These are phyloP conservation scores for Ophiobolus disseminans DNA, from an alignment of 2,329 filamentous ascomycete genomes.

Conservation along the genomic window DNA sequence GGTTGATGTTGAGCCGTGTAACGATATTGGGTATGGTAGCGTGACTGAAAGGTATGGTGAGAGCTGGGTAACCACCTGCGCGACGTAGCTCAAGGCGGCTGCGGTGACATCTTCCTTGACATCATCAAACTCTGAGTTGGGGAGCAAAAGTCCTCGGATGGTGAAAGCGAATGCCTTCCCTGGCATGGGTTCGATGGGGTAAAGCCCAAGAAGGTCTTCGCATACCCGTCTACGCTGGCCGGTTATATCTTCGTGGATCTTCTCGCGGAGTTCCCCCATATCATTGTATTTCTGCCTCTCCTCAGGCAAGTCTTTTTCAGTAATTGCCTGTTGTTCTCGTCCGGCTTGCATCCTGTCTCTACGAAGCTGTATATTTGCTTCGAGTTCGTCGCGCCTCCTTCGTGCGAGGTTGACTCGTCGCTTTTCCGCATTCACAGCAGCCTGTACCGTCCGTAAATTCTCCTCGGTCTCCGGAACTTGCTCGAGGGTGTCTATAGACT, in stretches of 20 bases:
- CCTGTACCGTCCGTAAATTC: constrained; percentile 53
- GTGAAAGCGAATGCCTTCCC: constrained; percentile 77
- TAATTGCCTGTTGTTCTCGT: constrained; percentile 64
- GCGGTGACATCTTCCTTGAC: constrained; percentile 75
- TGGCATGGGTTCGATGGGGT: constrained; percentile 74
- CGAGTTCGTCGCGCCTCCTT: constrained; percentile 71
- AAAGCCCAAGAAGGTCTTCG: constrained; percentile 79
- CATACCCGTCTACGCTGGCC: constrained; percentile 90
- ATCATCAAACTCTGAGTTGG: constrained; percentile 80
- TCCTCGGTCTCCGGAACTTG: constrained; percentile 55
- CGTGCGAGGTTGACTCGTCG: constrained; percentile 69
- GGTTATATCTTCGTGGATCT: constrained; percentile 70
- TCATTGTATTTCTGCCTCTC: constrained; percentile 54
- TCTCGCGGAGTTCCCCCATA: constrained; percentile 62
- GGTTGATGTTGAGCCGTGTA: constrained; percentile 75
- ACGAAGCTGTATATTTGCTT: constrained; percentile 69
- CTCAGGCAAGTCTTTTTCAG: constrained; percentile 67
- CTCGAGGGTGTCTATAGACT: constrained; percentile 45
- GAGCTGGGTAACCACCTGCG: constrained; percentile 75
- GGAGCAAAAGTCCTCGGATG: constrained; percentile 78
- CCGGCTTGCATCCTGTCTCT: constrained; percentile 72
- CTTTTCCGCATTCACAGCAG: constrained; percentile 67
- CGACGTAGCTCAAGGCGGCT: constrained; percentile 81
- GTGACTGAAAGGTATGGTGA: constrained; percentile 82
- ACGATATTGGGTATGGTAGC: constrained; percentile 79